These are phyloP conservation scores for Eimeria brunetti DNA, from an alignment of 169 alveolate species.

Conservation along the genomic window DNA sequence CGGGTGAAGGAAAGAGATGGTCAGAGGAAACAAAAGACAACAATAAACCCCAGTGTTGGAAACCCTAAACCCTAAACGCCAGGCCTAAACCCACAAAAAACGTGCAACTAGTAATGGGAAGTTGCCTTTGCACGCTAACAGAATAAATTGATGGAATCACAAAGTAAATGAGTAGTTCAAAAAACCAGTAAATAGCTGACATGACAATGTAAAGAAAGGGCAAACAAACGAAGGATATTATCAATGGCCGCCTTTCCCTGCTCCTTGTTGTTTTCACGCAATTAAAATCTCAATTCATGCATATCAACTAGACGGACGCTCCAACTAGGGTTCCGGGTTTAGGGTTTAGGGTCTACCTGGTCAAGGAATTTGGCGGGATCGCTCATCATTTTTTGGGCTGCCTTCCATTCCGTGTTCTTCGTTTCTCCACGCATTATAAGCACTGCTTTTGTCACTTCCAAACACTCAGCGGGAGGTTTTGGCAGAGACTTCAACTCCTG, in stretches of 20 bases:
- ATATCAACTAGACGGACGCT: not conserved
- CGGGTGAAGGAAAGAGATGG: too few relatives aligned
- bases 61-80: too few relatives aligned
- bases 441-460: constrained; percentile 94
- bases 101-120: too few relatives aligned
- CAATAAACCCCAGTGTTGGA: too few relatives aligned
- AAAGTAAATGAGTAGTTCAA: not conserved
- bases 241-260: not conserved
- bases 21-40: too few relatives aligned
- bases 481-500: constrained; percentile 96
- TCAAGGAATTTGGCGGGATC: constrained; percentile 95
- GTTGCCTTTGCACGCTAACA: too few relatives aligned
- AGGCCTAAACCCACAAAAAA: too few relatives aligned
- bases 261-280: not conserved
- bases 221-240: not conserved
- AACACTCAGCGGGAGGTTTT: constrained; percentile 96
- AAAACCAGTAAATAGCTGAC: not conserved
- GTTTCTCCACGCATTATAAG: constrained; percentile 94
- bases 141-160: too few relatives aligned
- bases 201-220: not conserved
- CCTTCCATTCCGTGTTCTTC: constrained; percentile 95
- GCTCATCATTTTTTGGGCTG: constrained; percentile 95
- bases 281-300: not conserved
- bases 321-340: not conserved
- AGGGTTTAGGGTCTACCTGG: constrained; percentile 85